A percentile compares a stretch with the other conserved stretches of the same genome.
These are phyloP conservation scores for Craspedostauros australis DNA, from an alignment of 108 stramenopile species.

Conservation along the genomic window DNA sequence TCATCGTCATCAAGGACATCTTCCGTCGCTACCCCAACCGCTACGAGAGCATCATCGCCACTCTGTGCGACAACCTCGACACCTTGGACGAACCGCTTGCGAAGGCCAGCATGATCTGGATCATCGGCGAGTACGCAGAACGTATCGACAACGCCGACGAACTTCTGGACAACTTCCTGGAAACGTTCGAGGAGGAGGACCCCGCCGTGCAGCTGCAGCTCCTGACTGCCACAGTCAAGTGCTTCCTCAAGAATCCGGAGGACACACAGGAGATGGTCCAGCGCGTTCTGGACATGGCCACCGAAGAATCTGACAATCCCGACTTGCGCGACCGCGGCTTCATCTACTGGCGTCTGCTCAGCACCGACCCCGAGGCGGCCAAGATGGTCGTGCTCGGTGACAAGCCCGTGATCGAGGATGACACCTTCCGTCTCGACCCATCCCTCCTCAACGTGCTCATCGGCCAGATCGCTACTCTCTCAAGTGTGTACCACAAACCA, in stretches of 20 bases:
- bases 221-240: conserved; percentile 98
- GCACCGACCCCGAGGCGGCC: conserved; percentile 96
- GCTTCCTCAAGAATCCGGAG: conserved; percentile 97
- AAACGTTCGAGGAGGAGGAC: conserved; percentile 94
- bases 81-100: conserved; percentile 98
- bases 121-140: conserved; percentile 99
- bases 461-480: conserved; percentile 91
- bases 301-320: conserved; percentile 98
- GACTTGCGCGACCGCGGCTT: conserved; percentile 98
- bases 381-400: conserved; percentile 97
- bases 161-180: conserved; percentile 94
- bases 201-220: conserved; percentile 96
- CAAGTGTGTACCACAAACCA: conserved; percentile 97
- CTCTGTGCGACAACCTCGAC: conserved; percentile 97
- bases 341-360: conserved; percentile 98
- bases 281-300: conserved; percentile 93
- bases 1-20: conserved; percentile 99
- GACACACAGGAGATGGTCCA: conserved; percentile 98
- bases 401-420: conserved; percentile 98
- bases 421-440: conserved; percentile 93
- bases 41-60: conserved; percentile 97
- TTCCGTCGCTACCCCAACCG: conserved; percentile 99
- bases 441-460: conserved; percentile 86
- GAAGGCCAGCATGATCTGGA: conserved; percentile 99
- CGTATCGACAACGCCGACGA: conserved; percentile 99